Conservation (phyloP, 1,284 basidiomycete species). For the Polyporus tsugae region DNA sequence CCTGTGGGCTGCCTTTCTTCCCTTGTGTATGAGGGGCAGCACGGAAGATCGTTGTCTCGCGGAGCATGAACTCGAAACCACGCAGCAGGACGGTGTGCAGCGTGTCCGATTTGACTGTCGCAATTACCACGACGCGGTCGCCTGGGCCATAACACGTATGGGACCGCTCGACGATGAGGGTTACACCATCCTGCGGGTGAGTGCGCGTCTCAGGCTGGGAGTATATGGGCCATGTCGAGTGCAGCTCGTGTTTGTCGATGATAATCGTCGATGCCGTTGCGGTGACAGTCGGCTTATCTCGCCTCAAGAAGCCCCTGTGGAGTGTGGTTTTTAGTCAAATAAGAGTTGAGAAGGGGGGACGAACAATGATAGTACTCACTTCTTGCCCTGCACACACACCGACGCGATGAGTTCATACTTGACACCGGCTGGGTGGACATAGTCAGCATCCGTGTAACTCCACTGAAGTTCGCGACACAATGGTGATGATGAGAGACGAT, state of each 20-base stretch:
- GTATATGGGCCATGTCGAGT: constrained; percentile 91
- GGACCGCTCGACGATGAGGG: constrained; percentile 77
- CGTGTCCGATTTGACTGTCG: constrained; percentile 75
- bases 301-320: constrained; percentile 76
- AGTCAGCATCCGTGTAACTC: not conserved
- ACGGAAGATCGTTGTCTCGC: constrained; percentile 76
- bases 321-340: not conserved
- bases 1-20: constrained; percentile 66
- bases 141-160: constrained; percentile 85
- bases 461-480: not conserved
- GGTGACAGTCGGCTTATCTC: constrained; percentile 66
- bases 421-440: constrained; percentile 64
- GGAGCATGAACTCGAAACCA: constrained; percentile 81
- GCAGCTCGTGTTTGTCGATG: constrained; percentile 90
- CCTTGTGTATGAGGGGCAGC: constrained; percentile 60
- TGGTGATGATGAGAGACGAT: not conserved
- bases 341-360: not conserved
- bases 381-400: constrained; percentile 84
- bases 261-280: constrained; percentile 72
- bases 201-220: constrained; percentile 79
- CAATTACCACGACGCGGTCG: constrained; percentile 78
- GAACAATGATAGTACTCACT: constrained; percentile 50
- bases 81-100: constrained; percentile 71
- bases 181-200: constrained; percentile 70
- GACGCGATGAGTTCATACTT: constrained; percentile 88